Evolutionary conservation across 257 asterid species (phyloP).

Genomic region (Lycium barbarum): DNA sequence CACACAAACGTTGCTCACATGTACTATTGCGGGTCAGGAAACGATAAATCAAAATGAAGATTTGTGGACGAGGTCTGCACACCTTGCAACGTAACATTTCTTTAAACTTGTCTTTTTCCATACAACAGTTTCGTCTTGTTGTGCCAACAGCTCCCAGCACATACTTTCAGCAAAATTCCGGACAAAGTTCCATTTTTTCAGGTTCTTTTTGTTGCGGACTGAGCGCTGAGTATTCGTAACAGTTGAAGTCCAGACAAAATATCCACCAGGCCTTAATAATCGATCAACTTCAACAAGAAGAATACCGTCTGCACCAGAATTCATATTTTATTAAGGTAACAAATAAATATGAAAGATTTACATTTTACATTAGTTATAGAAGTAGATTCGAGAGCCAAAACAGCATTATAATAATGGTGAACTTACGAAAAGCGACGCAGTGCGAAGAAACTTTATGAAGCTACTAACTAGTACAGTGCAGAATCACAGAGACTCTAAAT

Average conservation of each 20-base stretch:
- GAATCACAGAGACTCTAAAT: not conserved
- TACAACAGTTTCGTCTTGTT: slow-evolving; percentile 92
- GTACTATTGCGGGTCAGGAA: not conserved
- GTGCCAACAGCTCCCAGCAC: slow-evolving; percentile 94
- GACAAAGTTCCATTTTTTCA: slow-evolving; percentile 85
- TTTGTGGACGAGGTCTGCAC: not conserved
- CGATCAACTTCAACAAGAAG: slow-evolving; percentile 89
- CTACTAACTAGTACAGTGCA: not conserved
- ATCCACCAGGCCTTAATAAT: slow-evolving; percentile 96
- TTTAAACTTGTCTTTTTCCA: slow-evolving; percentile 91
- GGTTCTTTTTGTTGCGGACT: slow-evolving; percentile 72
- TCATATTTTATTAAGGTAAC: slow-evolving; percentile 1
- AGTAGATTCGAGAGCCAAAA: not conserved
- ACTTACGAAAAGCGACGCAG: not conserved
- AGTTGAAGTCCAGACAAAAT: slow-evolving; percentile 98
- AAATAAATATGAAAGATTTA: not conserved
- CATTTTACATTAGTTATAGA: not conserved
- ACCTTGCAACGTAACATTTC: slow-evolving; percentile 81
- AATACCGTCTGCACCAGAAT: slow-evolving; percentile 70
- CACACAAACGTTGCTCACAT: not conserved
- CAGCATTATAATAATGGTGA: not conserved
- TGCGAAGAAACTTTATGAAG: not conserved
- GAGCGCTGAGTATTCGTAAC: slow-evolving; percentile 73
- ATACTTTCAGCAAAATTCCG: slow-evolving; percentile 62
- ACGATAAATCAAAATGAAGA: slow-evolving; percentile 29